Base-by-base conservation (phyloP, 1,139 yeast genomes). In the Magnusiomyces suaveolens region DNA sequence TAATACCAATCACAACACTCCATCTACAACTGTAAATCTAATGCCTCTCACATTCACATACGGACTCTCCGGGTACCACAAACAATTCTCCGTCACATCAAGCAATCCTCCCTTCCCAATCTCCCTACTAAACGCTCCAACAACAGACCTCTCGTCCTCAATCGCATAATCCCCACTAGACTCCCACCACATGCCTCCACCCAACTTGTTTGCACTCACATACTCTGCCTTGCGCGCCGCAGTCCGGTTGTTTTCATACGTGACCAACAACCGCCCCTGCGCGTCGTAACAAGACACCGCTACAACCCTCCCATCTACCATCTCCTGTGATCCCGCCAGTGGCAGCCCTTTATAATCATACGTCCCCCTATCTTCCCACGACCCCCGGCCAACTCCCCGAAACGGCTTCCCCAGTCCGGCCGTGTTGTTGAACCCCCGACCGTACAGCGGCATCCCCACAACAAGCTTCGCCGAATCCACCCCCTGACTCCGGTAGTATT, bases 181-280 rank as follows among this genome's bases (percentile, higher is more conserved):
- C 63, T 89, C 96, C 97, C 97, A 92, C 84, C 88, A 89, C 82
- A 92, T 83, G 0, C 87, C 96, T 0, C 97, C 97, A 0, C 84
- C 95, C 8, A 88, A 71, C 0, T 71, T 63, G 4, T 73, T 70
- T 49, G 69, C 63, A 29, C 60, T 62, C 6, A 83, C 80, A 62
- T 80, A 89, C 32, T 71, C 64, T 0, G 89, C 90, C 66, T 92
- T 92, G 29, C 66, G 64, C 10, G 68, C 64, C 1, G 79, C 79
- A 1, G 84, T 76, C 12, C 74, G 72, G 0, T 72, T 72, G 59
- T 80, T 84, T 65, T 92, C 98, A 67, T 84, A 90, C 0, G 79
- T 75, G 2, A 84, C 75, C 50, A 87, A 72, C 0, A 74, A 69
- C 24, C 69, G 65, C 0, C 66, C 63, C 0, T 61, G 57, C 0